A percentile compares a stretch with the other conserved stretches of the same genome.
These are phyloP conservation scores for Cubamyces sp. DNA, from an alignment of 768 basidiomycete genomes.

Conservation along the genomic window DNA sequence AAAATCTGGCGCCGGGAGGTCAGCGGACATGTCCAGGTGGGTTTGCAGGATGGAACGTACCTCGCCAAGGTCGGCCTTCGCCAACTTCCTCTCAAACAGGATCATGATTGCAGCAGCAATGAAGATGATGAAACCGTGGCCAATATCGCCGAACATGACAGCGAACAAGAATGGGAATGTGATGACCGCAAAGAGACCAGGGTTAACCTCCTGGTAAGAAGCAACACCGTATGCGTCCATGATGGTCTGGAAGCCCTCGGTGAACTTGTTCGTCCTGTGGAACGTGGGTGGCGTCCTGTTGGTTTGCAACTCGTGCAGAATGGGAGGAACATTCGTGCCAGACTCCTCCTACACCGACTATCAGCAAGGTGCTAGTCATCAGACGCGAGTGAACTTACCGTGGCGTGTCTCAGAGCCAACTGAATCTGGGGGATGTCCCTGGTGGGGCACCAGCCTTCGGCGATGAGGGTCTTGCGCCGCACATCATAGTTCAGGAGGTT, in stretches of 20 bases:
- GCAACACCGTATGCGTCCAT: conserved; percentile 98
- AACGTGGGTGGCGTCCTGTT: conserved; percentile 94
- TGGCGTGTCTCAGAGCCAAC: conserved; percentile 84
- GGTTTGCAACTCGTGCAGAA: conserved; percentile 88
- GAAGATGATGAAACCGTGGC: conserved; percentile 88
- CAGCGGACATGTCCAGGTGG: not conserved
- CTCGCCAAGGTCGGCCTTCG: conserved; percentile 75
- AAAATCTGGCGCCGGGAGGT: conserved; percentile 57
- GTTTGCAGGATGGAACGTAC: conserved; percentile 41
- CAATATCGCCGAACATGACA: conserved; percentile 99
- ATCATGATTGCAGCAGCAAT: conserved; percentile 84
- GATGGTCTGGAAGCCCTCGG: conserved; percentile 95
- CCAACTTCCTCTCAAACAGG: conserved; percentile 77
- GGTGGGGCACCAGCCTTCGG: conserved; percentile 97
- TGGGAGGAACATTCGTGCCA: conserved; percentile 89
- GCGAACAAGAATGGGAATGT: conserved; percentile 99
- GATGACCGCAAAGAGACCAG: conserved; percentile 87
- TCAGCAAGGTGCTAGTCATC: not conserved
- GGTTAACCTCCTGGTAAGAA: conserved; percentile 95
- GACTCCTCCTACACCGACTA: conserved; percentile 69
- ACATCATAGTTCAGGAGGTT: conserved; percentile 96
- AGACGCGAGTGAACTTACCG: conserved; percentile 44
- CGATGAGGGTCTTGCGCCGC: conserved; percentile 90
- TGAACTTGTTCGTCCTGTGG: conserved; percentile 93
- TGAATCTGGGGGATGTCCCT: conserved; percentile 89